phyloP scores from a whole-genome alignment of 179 eudicot species.

The Vitellaria paradoxa region DNA sequence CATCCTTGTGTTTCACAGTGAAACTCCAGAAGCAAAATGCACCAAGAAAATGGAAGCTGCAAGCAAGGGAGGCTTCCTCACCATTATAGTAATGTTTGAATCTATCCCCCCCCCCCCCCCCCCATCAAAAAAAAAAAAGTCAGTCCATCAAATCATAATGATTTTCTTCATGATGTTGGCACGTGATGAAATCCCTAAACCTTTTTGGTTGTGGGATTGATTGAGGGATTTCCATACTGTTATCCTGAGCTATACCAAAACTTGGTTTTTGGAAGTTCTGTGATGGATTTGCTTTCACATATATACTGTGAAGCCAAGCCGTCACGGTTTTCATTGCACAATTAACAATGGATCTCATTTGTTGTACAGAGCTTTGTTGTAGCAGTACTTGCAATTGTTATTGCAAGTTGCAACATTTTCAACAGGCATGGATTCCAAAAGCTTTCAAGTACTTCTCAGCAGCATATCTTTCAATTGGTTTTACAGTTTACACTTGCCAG shows the following conservation, averaged over 20 bases:
- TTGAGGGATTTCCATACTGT: too few relatives aligned
- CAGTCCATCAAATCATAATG: not conserved
- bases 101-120: too few relatives aligned
- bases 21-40: constrained; percentile 72
- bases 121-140: too few relatives aligned
- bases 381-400: constrained; percentile 72
- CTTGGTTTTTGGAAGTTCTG: not conserved
- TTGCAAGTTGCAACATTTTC: constrained; percentile 93
- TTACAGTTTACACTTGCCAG: not conserved
- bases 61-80: constrained; percentile 61
- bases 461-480: not conserved
- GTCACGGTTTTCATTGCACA: too few relatives aligned
- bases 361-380: constrained; percentile 70
- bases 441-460: constrained; percentile 60
- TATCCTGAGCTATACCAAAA: not conserved
- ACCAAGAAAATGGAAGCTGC: constrained; percentile 55
- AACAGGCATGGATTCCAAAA: constrained; percentile 83
- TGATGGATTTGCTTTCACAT: not conserved
- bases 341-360: not conserved
- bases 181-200: not conserved
- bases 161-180: not conserved
- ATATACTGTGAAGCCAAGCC: too few relatives aligned
- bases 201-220: too few relatives aligned
- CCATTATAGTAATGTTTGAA: constrained; percentile 68
- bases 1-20: constrained; percentile 40